Conservation (phyloP, 495 filamentous ascomycete genomes). For the Trypethelium eluteriae region DNA sequence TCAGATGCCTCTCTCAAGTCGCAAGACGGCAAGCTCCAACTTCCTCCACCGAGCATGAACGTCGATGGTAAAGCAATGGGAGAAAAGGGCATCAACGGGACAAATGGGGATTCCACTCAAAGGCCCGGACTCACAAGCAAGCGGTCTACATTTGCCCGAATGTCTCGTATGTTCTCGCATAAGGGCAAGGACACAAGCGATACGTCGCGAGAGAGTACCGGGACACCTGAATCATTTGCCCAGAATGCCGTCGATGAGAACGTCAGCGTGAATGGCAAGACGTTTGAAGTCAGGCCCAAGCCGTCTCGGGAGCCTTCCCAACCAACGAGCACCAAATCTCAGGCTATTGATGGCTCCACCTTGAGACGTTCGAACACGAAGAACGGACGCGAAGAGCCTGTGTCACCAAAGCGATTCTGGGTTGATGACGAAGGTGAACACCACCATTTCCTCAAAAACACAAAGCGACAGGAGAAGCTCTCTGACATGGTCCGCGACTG, state of each 20-base stretch:
- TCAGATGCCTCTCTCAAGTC: constrained; percentile 10
- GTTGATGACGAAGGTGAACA: constrained; percentile 60
- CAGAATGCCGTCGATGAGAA: constrained; percentile 20
- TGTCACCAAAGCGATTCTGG: constrained; percentile 52
- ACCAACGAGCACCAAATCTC: constrained; percentile 8
- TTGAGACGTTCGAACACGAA: constrained; percentile 27
- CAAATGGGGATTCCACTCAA: constrained; percentile 9
- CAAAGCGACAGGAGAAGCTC: constrained; percentile 88
- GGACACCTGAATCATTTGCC: neutral
- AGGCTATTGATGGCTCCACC: constrained; percentile 26
- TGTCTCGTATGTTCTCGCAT: constrained; percentile 33
- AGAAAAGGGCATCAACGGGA: neutral
- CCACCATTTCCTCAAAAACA: constrained; percentile 76
- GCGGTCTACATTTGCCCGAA: constrained; percentile 7
- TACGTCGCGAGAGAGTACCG: neutral
- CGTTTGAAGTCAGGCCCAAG: constrained; percentile 3
- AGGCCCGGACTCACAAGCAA: neutral
- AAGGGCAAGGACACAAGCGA: constrained; percentile 27
- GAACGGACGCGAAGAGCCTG: constrained; percentile 25
- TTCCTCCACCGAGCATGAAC: constrained; percentile 6
- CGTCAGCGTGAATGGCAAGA: neutral
- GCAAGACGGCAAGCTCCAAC: neutral
- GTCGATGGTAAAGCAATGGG: neutral
- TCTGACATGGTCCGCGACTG: constrained; percentile 83
- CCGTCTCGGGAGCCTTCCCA: constrained; percentile 28